Evolutionary conservation across 164 flowering plant genomes (phyloP).

Genomic region (Brasenia schreberi): DNA sequence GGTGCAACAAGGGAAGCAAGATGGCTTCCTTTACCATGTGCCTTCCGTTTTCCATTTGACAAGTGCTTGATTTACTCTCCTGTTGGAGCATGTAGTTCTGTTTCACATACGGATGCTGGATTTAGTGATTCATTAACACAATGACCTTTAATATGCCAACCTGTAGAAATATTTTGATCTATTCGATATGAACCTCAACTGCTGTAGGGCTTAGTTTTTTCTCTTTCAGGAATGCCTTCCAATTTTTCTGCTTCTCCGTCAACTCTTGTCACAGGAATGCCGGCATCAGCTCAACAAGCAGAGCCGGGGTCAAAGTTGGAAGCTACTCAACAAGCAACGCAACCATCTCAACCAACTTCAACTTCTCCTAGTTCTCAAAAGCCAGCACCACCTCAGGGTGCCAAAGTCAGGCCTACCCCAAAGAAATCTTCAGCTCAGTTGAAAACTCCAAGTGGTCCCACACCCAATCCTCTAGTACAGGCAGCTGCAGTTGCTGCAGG

Average conservation of each 20-base stretch:
- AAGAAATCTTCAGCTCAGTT: conserved; percentile 16
- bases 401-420: conserved; percentile 1
- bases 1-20: too few species aligned
- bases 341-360: conserved; percentile 15
- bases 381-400: conserved; percentile 7
- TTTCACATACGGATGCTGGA: not conserved
- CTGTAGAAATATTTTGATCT: too few species aligned
- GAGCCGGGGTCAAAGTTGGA: conserved; percentile 6
- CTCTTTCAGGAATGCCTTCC: conserved; percentile 3
- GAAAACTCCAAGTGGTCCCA: conserved; percentile 18
- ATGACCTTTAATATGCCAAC: not conserved
- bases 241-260: conserved; percentile 11
- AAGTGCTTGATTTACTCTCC: not conserved
- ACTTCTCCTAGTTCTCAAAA: not conserved
- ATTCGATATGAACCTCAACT: too few species aligned
- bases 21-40: too few species aligned
- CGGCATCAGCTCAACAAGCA: not conserved
- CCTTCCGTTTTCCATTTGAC: not conserved
- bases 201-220: too few species aligned
- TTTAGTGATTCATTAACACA: not conserved
- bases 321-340: conserved; percentile 8
- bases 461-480: conserved; percentile 30
- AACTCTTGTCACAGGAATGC: conserved; percentile 13
- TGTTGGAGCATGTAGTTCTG: not conserved
- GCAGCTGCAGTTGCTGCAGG: conserved; percentile 96